Conservation (phyloP, 2,329 filamentous ascomycete species). For the Microdochium bolleyi region DNA sequence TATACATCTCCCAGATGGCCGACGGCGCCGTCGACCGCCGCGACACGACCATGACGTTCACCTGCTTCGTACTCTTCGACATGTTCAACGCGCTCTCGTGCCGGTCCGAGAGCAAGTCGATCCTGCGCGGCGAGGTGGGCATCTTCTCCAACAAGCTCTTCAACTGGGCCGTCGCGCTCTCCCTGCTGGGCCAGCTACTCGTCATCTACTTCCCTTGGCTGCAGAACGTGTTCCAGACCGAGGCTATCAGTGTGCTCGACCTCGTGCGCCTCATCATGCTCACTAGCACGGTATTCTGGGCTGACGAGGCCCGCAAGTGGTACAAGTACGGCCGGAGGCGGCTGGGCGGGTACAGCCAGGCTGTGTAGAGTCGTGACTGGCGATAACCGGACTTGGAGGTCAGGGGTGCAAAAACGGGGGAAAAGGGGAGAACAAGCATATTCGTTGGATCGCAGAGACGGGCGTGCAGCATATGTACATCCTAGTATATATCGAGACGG, state of each 20-base stretch:
- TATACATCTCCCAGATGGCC: constrained; percentile 85
- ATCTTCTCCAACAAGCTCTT: constrained; percentile 87
- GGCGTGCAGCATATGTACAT: background rate
- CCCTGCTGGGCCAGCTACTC: constrained; percentile 74
- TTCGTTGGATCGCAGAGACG: background rate
- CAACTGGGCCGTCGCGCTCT: constrained; percentile 88
- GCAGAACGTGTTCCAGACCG: constrained; percentile 93
- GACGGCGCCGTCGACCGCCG: constrained; percentile 80
- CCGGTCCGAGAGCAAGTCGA: constrained; percentile 81
- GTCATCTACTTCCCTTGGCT: constrained; percentile 94
- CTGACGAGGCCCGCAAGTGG: constrained; percentile 85
- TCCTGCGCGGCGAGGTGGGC: constrained; percentile 78
- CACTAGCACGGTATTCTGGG: constrained; percentile 91
- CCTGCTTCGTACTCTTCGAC: constrained; percentile 96
- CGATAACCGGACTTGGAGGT: too few relatives aligned
- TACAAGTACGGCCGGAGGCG: constrained; percentile 51
- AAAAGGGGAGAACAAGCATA: background rate
- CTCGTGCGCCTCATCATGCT: constrained; percentile 64
- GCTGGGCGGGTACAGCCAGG: constrained; percentile 56
- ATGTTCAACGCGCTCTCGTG: constrained; percentile 98
- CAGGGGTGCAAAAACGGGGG: too few relatives aligned
- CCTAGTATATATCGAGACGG: too few relatives aligned
- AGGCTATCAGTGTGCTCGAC: constrained; percentile 69
- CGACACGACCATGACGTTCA: constrained; percentile 99
- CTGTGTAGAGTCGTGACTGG: constrained; percentile 42